These are phyloP conservation scores for Globisporangium viniferum DNA, from an alignment of 352 stramenopile genomes.

Conservation along the genomic window DNA sequence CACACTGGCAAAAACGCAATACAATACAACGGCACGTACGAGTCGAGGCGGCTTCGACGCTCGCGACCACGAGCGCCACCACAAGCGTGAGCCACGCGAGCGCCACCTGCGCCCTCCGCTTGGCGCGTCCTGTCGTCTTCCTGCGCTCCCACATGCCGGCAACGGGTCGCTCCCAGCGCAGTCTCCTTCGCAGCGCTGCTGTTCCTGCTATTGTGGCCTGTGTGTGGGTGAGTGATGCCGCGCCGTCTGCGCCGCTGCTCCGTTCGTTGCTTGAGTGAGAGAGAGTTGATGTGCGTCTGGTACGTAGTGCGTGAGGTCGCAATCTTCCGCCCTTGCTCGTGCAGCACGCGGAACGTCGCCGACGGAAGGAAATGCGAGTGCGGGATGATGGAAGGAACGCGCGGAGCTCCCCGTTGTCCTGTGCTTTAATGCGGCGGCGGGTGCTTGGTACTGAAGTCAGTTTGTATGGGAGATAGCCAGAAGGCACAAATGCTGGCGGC, in stretches of 20 bases:
- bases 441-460: background rate
- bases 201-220: background rate
- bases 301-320: background rate
- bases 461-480: constrained; percentile 13
- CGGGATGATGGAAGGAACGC: background rate
- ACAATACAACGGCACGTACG: constrained; percentile 1
- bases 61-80: constrained; percentile 13
- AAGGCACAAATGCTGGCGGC: background rate
- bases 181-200: background rate
- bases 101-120: constrained; percentile 8
- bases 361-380: constrained; percentile 4
- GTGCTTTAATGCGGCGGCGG: background rate
- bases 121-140: background rate
- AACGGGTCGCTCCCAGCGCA: constrained; percentile 5
- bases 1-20: background rate
- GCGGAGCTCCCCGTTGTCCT: background rate
- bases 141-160: constrained; percentile 14
- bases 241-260: background rate
- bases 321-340: background rate
- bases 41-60: constrained; percentile 7
- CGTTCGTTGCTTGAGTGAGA: background rate
- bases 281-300: background rate
- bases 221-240: background rate
- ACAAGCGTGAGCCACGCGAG: constrained; percentile 16
- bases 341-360: background rate